A percentile compares a stretch with the other conserved stretches of the same genome.
Conservation (phyloP, 495 filamentous ascomycete species). For the Podospora fimiseda region DNA sequence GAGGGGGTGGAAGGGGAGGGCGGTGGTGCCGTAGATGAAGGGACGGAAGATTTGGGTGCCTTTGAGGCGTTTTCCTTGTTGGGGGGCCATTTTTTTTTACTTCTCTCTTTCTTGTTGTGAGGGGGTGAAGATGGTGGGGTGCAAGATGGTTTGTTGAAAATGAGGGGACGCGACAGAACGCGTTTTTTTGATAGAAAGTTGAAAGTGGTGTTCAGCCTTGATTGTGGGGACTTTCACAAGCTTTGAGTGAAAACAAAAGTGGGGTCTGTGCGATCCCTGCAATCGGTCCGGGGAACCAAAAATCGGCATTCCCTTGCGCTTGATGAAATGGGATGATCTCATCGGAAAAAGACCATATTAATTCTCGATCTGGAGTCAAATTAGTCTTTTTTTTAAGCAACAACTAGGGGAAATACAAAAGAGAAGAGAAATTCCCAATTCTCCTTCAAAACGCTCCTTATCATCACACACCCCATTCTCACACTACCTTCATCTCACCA, state of each 20-base stretch:
- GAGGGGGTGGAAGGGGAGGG: slow-evolving; percentile 59
- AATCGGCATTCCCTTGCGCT: background rate
- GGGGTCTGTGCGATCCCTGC: slow-evolving; percentile 15
- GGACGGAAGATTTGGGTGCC: slow-evolving; percentile 69
- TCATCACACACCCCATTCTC: background rate
- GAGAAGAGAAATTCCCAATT: no score
- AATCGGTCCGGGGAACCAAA: background rate
- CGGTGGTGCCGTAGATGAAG: slow-evolving; percentile 77
- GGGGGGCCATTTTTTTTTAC: background rate
- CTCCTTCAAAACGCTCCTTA: no score
- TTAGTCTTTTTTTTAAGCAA: no score
- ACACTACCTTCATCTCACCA: background rate
- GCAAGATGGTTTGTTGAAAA: no score
- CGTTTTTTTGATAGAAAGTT: no score
- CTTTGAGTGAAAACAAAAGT: background rate
- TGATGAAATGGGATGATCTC: slow-evolving; percentile 1
- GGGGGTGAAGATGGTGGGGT: background rate
- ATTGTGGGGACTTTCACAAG: slow-evolving; percentile 12
- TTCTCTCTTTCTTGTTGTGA: background rate
- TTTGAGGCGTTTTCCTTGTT: slow-evolving; percentile 44
- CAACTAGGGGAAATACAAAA: no score
- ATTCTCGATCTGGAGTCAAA: no score
- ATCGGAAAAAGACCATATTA: no score
- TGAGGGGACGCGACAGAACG: no score
- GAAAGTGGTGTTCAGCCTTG: slow-evolving; percentile 20